Evolutionary conservation across 78 protist genomes (phyloP).

Genomic region (Dictyostelium intermedium): DNA sequence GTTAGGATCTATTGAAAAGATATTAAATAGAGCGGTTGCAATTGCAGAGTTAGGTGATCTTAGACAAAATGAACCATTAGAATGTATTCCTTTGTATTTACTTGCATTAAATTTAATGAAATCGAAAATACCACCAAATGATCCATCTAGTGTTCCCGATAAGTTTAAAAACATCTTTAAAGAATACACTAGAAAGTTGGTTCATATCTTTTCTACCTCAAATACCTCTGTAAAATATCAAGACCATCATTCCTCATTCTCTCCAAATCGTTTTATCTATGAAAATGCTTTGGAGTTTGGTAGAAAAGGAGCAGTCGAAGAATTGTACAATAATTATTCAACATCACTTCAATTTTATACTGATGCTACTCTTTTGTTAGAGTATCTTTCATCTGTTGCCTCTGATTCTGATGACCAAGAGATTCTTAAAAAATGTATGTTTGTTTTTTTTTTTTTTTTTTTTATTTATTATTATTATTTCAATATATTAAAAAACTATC

Average conservation of each 20-base stretch:
- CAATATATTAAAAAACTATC: no score
- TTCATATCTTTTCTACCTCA: neutral
- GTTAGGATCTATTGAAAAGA: neutral
- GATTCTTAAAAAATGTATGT: constrained; percentile 35
- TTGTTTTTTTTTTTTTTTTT: neutral
- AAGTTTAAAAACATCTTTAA: neutral
- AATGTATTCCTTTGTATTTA: constrained; percentile 40
- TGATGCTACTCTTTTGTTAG: constrained; percentile 28
- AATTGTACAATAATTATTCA: constrained; percentile 20
- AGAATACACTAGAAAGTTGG: constrained; percentile 15
- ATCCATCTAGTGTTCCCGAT: neutral
- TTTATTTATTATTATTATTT: no score
- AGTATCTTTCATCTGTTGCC: constrained; percentile 41
- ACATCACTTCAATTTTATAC: constrained; percentile 47
- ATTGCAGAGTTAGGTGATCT: constrained; percentile 77
- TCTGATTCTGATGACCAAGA: constrained; percentile 36
- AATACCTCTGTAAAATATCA: neutral
- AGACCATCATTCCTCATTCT: neutral
- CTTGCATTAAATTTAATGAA: constrained; percentile 29
- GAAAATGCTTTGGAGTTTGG: constrained; percentile 63
- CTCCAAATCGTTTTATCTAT: constrained; percentile 40
- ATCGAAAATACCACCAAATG: neutral
- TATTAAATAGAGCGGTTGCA: constrained; percentile 29
- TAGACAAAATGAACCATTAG: constrained; percentile 56
- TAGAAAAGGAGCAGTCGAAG: constrained; percentile 61